Evolutionary conservation across 2,329 filamentous ascomycete species (phyloP), one percentile per base, ranked within the genome.

Genomic region (Exophiala oligosperma): DNA sequence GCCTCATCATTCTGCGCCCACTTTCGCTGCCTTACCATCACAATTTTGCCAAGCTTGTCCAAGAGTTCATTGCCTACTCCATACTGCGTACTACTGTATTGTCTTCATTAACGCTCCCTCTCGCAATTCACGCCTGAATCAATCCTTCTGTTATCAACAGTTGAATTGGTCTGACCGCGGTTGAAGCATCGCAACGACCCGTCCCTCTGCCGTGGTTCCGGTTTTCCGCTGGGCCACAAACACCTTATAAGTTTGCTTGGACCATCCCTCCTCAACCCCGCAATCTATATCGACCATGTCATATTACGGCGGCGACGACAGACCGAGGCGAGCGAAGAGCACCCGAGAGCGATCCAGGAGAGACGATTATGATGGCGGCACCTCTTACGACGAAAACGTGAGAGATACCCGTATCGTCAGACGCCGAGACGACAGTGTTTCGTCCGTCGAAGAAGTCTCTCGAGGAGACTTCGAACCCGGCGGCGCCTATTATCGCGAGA

Each of bases 371-470:
- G 65, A 66, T 40, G 61, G 58, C 40, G 60, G 59, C 41, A 61
- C 60, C 14, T 57, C 62, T 49, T 63, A 66, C 44, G 63, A 65
- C 17, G 49, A 58, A 24, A 64, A 63, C 38, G 54, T 61, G 23
- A 56, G 60, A 63, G 65, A 66, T 17, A 65, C 57, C 29, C 58
- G 61, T 17, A 59, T 68, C 38, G 62, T 66, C 38, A 62, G 56
- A 71, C 77, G 50, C 17, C 86, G 88, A 64, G 87, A 92, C 71
- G 88, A 91, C 68, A 92, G 88, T 72, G 86, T 87, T 47, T 77
- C 88, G 26, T 87, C 87, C 2, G 75, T 95, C 70, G 92, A 96
- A 75, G 90, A 95, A 75, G 85, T 95, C 60, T 85, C 85, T 4
- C 3, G 29, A 64, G 86, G 91, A 65, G 90, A 95, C 66, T 96